Conservation (phyloP, 1,284 basidiomycete genomes). For the Cerioporus squamosus region DNA sequence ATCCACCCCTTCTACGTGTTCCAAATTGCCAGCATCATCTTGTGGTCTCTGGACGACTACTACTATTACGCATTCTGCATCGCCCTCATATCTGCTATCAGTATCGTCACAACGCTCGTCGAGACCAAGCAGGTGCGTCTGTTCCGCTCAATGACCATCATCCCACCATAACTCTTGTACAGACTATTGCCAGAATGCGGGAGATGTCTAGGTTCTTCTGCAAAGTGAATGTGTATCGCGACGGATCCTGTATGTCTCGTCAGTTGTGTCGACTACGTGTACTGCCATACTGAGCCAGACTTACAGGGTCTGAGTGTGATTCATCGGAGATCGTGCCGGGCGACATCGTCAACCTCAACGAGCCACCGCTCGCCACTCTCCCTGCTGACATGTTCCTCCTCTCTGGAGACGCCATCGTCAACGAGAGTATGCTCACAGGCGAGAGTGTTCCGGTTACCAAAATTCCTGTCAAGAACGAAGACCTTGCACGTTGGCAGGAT, state of each 20-base stretch:
- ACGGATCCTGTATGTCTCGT: slow-evolving; percentile 71
- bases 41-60: slow-evolving; percentile 96
- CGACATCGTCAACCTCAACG: slow-evolving; percentile 90
- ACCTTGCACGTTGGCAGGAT: slow-evolving; percentile 72
- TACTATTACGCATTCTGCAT: slow-evolving; percentile 99
- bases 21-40: slow-evolving; percentile 93
- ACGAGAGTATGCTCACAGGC: slow-evolving; percentile 98
- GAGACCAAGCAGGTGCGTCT: slow-evolving; percentile 84
- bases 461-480: slow-evolving; percentile 74
- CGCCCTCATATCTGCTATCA: slow-evolving; percentile 87
- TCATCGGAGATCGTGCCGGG: slow-evolving; percentile 90
- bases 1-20: slow-evolving; percentile 98
- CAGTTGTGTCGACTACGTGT: neutral
- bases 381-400: slow-evolving; percentile 94
- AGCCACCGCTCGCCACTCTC: slow-evolving; percentile 74
- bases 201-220: slow-evolving; percentile 96
- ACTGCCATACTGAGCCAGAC: slow-evolving; percentile 1
- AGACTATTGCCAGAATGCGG: slow-evolving; percentile 94
- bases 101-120: slow-evolving; percentile 86
- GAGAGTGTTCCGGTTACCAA: slow-evolving; percentile 96
- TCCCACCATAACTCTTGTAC: neutral
- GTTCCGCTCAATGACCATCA: neutral
- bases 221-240: slow-evolving; percentile 73
- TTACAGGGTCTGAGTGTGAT: slow-evolving; percentile 70
- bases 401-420: slow-evolving; percentile 96